phyloP scores from a whole-genome alignment of 257 asterid species.

The Capsicum chinense region DNA sequence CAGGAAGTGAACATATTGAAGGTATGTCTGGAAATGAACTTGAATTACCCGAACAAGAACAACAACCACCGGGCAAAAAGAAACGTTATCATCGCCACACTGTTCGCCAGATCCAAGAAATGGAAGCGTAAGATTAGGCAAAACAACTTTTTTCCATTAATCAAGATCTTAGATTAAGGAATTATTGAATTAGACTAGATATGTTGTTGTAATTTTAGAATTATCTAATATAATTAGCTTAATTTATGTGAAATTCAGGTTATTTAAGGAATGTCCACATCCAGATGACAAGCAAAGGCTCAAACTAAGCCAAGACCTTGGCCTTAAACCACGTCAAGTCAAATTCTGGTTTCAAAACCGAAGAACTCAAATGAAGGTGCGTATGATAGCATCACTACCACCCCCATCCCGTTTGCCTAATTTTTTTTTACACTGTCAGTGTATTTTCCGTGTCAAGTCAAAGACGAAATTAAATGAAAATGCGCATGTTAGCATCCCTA shows the following conservation, averaged over 20 bases:
- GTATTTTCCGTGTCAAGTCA: too few relatives aligned
- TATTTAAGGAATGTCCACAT: conserved; percentile 96
- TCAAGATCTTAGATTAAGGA: neutral
- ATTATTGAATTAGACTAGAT: neutral
- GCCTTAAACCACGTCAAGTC: conserved; percentile 92
- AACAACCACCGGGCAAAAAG: conserved; percentile 53
- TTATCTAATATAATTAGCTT: neutral
- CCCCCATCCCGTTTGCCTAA: neutral
- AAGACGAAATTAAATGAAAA: too few relatives aligned
- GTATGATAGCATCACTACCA: conserved; percentile 29
- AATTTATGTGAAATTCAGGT: conserved; percentile 44
- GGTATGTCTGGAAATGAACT: conserved; percentile 79
- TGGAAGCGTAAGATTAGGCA: conserved; percentile 67
- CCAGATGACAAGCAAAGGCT: conserved; percentile 94
- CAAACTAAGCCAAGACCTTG: conserved; percentile 86
- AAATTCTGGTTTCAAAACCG: conserved; percentile 99
- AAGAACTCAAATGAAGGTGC: conserved; percentile 94
- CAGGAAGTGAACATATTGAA: conserved; percentile 82
- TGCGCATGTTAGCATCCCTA: too few relatives aligned
- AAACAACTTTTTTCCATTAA: neutral
- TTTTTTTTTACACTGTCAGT: too few relatives aligned
- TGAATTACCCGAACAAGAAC: conserved; percentile 44
- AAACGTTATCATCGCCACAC: conserved; percentile 97
- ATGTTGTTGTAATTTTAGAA: neutral
- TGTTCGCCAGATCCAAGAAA: conserved; percentile 92